Evolutionary conservation across 1,284 basidiomycete species (phyloP).

Genomic region (Puccinia coronata): DNA sequence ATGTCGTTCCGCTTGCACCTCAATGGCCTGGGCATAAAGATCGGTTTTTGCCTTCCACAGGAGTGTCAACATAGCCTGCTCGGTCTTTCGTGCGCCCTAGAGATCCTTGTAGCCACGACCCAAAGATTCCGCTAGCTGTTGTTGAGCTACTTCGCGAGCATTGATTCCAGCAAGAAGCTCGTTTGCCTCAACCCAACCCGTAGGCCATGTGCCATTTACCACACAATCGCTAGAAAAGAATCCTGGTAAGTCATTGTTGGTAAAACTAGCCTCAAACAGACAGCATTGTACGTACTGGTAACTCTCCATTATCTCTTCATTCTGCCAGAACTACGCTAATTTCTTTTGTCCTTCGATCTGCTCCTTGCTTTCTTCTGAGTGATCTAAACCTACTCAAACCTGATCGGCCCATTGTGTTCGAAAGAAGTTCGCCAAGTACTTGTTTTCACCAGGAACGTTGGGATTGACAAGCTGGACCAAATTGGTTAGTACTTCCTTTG

Average conservation of each 20-base stretch:
- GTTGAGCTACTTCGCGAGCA: not conserved
- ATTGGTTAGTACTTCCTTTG: not conserved
- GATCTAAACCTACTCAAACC: too few species aligned
- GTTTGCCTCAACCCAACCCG: not conserved
- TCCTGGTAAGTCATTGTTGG: not conserved
- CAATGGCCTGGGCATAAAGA: not conserved
- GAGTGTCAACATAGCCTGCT: not conserved
- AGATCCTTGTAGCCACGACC: not conserved
- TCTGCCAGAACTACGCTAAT: not conserved
- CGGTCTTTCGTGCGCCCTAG: not conserved
- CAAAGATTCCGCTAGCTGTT: not conserved
- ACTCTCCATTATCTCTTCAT: not conserved
- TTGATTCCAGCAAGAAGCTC: not conserved
- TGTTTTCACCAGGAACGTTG: not conserved
- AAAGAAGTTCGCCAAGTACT: not conserved
- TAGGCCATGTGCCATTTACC: not conserved
- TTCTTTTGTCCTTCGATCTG: not conserved
- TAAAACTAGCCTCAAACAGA: not conserved
- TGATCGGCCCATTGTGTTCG: not conserved
- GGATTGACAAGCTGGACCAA: not conserved
- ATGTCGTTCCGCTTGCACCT: not conserved
- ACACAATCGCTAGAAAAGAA: not conserved
- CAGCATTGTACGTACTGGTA: not conserved
- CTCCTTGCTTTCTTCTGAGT: not conserved
- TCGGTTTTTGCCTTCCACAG: not conserved